Percentiles rank a stretch among this genome's conserved stretches.
These are phyloP conservation scores for Clarireedia sp. DNA, from an alignment of 2,329 filamentous ascomycete genomes.

Conservation along the genomic window DNA sequence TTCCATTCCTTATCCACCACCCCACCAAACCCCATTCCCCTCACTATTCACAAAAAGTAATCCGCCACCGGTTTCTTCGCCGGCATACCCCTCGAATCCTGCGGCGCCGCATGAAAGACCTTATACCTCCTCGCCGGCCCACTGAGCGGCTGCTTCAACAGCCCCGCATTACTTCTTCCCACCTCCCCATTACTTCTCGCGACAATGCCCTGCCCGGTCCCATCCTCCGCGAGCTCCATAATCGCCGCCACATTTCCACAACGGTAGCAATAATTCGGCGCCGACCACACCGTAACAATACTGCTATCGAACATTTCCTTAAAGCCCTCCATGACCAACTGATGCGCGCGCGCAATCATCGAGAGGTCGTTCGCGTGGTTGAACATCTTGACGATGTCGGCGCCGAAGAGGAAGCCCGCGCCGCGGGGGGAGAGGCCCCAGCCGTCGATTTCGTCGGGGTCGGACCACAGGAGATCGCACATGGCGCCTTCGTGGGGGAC, in stretches of 20 bases:
- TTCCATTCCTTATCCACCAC: too few species aligned
- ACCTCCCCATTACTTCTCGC: constrained; percentile 36
- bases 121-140: constrained; percentile 86
- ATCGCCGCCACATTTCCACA: constrained; percentile 96
- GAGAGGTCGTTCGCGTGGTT: constrained; percentile 91
- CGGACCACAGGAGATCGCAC: constrained; percentile 97
- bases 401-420: constrained; percentile 90
- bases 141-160: constrained; percentile 43
- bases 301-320: constrained; percentile 98
- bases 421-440: constrained; percentile 76
- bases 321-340: constrained; percentile 98
- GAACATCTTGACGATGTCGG: constrained; percentile 92
- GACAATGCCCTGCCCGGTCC: constrained; percentile 53
- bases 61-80: constrained; percentile 97
- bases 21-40: neutral
- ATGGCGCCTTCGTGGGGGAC: constrained; percentile 97
- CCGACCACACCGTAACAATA: constrained; percentile 98
- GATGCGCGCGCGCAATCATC: constrained; percentile 87
- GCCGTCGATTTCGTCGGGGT: constrained; percentile 94
- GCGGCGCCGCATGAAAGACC: constrained; percentile 93
- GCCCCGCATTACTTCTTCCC: constrained; percentile 45
- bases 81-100: constrained; percentile 94
- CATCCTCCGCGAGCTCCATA: constrained; percentile 83
- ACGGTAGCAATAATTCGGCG: constrained; percentile 87
- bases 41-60: constrained; percentile 64